Evolutionary conservation across 345 rosid species (phyloP), one percentile per base, ranked within the genome.

Genomic region (Jatropha curcas): DNA sequence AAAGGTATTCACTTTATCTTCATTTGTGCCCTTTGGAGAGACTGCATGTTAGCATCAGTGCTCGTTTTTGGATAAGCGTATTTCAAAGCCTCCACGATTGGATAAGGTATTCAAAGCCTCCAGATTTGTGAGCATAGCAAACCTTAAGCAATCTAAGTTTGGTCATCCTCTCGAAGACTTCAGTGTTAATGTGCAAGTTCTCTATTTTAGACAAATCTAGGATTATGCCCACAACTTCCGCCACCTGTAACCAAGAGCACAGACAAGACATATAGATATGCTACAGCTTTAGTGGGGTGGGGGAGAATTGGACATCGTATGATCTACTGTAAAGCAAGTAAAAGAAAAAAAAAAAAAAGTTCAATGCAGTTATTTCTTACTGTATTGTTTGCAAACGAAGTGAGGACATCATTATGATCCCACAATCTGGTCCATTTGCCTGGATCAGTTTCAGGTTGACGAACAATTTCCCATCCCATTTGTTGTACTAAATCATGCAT

Each of bases 401-500:
- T n/a, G 51, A 14, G 14, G 17, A 72, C 22, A 50, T 72, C 68
- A 1, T 61, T 24, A 63, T 4, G 28, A 1, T 6, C 8, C 69
- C 75, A 72, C 20, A 72, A 62, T 22, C 75, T 72, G 41, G 50
- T 72, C 0, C 75, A 51, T 27, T 14, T 33, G 3, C 68, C 61
- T 1, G 68, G 75, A 6, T 71, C n/a, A n/a, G n/a, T 58, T 14
- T 48, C 37, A 4, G 14, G 3, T 7, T 20, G 31, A 19, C 48
- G 69, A 62, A 72, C 68, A 37, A 72, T 27, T 9, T 60, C 4
- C 24, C 25, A 4, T 16, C 14, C 75, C 75, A 72, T 61, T n/a
- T 50, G 50, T 72, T 72, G 69, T 2, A 72, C 35, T 19, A 72
- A 27, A n/a, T 13, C 55, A 62, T 72, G 68, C 68, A 71, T 62